These are phyloP conservation scores for Colletotrichum salicis DNA, from an alignment of 2,329 filamentous ascomycete species.

Conservation along the genomic window DNA sequence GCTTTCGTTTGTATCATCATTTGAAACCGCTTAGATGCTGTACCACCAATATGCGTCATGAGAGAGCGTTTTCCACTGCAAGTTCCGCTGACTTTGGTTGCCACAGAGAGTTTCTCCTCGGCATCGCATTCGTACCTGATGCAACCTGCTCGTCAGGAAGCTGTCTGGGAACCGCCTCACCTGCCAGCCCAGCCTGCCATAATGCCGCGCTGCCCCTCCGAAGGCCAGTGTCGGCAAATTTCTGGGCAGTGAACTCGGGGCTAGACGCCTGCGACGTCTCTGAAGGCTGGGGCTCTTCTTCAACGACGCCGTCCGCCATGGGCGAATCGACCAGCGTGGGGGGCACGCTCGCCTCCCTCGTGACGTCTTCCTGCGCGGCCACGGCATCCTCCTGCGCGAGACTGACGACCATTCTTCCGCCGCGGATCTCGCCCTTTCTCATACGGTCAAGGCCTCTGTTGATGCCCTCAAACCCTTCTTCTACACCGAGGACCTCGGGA, in stretches of 20 bases:
- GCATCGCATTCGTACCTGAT: neutral
- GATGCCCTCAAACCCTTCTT: slow-evolving; percentile 72
- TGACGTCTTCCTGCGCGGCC: neutral
- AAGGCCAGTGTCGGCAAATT: slow-evolving; percentile 6
- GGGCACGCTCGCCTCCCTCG: slow-evolving; percentile 15
- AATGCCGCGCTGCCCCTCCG: slow-evolving; percentile 22
- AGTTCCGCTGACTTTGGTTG: slow-evolving; percentile 17
- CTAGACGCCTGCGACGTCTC: slow-evolving; percentile 17
- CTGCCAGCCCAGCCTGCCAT: slow-evolving; percentile 12
- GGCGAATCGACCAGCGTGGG: slow-evolving; percentile 19
- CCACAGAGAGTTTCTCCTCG: slow-evolving; percentile 10
- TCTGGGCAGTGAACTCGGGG: slow-evolving; percentile 25
- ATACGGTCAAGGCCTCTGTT: slow-evolving; percentile 75
- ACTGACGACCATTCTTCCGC: slow-evolving; percentile 73
- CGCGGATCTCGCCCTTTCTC: slow-evolving; percentile 73
- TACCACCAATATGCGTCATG: neutral
- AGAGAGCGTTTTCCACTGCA: neutral
- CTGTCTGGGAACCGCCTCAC: slow-evolving; percentile 13
- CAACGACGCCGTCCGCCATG: neutral
- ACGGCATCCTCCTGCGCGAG: neutral
- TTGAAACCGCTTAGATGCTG: neutral
- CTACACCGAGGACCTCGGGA: slow-evolving; percentile 73
- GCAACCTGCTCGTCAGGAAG: slow-evolving; percentile 10
- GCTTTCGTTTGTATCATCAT: neutral
- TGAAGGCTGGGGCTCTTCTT: neutral